Conservation (phyloP, 2,329 filamentous ascomycete genomes). For the Stachybotrys chartarum region DNA sequence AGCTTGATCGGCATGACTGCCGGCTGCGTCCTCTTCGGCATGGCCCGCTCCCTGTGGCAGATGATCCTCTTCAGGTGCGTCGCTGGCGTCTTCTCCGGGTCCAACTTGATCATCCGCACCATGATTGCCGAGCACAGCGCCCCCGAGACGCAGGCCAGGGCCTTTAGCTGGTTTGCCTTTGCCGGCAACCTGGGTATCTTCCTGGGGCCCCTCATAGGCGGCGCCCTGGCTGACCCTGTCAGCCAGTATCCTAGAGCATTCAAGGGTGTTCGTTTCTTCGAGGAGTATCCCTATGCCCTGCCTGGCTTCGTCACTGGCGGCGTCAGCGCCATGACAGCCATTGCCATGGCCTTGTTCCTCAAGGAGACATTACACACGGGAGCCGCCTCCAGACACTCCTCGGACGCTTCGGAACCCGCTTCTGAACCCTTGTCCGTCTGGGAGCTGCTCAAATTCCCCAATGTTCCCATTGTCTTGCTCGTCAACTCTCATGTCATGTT, state of each 20-base stretch:
- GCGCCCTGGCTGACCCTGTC: conserved; percentile 60
- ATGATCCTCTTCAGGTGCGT: conserved; percentile 68
- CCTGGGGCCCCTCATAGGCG: conserved; percentile 63
- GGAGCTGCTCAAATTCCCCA: conserved; percentile 51
- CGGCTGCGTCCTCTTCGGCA: conserved; percentile 59
- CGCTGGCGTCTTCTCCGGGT: conserved; percentile 68
- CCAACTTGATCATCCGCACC: conserved; percentile 65
- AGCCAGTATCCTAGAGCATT: conserved; percentile 52
- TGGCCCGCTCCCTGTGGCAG: conserved; percentile 59
- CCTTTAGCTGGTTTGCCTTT: conserved; percentile 74
- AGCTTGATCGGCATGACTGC: conserved; percentile 58
- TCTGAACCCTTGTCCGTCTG: conserved; percentile 14
- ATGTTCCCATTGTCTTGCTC: conserved; percentile 59
- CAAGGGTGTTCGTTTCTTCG: conserved; percentile 35
- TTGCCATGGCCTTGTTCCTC: conserved; percentile 47
- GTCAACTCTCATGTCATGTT: conserved; percentile 61
- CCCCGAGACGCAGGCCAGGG: conserved; percentile 59
- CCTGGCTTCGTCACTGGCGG: conserved; percentile 45
- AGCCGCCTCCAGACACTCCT: not conserved
- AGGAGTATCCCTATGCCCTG: conserved; percentile 44
- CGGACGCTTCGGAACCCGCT: conserved; percentile 1
- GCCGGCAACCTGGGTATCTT: conserved; percentile 68
- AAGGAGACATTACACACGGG: conserved; percentile 49
- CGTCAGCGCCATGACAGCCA: conserved; percentile 49
- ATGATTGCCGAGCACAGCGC: conserved; percentile 73